Evolutionary conservation across 2,329 filamentous ascomycete genomes (phyloP).

Genomic region (Alternaria longipes): DNA sequence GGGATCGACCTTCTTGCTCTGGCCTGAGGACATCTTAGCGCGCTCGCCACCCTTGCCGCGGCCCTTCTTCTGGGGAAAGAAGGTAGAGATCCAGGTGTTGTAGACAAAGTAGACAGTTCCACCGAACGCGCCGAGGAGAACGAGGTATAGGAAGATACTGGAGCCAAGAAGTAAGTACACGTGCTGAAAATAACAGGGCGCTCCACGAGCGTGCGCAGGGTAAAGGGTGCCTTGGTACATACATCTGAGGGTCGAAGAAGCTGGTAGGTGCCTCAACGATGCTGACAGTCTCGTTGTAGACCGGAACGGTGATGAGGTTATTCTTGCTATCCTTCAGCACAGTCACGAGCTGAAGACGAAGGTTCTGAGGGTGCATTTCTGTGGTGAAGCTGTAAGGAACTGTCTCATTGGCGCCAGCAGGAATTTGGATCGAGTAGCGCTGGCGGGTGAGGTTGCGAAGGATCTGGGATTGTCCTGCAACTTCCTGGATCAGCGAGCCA

Average conservation of each 20-base stretch:
- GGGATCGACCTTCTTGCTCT: slow-evolving; percentile 73
- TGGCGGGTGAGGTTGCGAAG: slow-evolving; percentile 86
- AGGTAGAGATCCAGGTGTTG: slow-evolving; percentile 94
- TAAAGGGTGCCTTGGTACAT: slow-evolving; percentile 50
- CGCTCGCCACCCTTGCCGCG: slow-evolving; percentile 71
- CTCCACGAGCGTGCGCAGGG: not conserved
- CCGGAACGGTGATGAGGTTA: slow-evolving; percentile 76
- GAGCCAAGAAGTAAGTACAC: slow-evolving; percentile 21
- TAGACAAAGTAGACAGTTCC: slow-evolving; percentile 95
- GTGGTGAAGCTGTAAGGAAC: slow-evolving; percentile 85
- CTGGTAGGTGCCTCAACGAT: slow-evolving; percentile 91
- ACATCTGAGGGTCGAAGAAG: slow-evolving; percentile 97
- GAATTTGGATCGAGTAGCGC: slow-evolving; percentile 76
- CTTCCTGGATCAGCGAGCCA: slow-evolving; percentile 73
- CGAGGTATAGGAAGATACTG: slow-evolving; percentile 96
- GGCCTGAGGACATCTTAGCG: slow-evolving; percentile 67
- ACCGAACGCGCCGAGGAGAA: slow-evolving; percentile 80
- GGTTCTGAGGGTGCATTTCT: slow-evolving; percentile 92
- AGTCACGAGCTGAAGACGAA: slow-evolving; percentile 79
- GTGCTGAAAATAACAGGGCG: not conserved
- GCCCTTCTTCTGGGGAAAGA: slow-evolving; percentile 85
- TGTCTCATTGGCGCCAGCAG: slow-evolving; percentile 77
- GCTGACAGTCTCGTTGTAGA: slow-evolving; percentile 82
- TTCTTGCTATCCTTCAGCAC: slow-evolving; percentile 74
- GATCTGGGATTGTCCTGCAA: slow-evolving; percentile 64